Evolutionary conservation across 2,329 filamentous ascomycete genomes (phyloP).

Genomic region (Immersiporthe knoxdaviesiana): DNA sequence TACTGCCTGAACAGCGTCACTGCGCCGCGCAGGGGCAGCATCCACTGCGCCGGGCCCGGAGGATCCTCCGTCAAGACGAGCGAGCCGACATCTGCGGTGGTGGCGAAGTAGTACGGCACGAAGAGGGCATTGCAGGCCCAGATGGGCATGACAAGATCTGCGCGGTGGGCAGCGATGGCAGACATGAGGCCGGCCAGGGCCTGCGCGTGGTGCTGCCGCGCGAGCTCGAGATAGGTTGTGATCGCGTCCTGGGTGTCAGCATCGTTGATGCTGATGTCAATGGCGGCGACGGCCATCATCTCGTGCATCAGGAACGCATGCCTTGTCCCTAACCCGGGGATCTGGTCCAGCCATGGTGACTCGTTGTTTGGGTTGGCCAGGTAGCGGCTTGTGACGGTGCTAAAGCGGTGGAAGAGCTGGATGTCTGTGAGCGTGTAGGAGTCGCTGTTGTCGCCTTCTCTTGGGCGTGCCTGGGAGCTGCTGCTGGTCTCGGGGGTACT

Average conservation of each 20-base stretch:
- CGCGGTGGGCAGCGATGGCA: conserved; percentile 26
- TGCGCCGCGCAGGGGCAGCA: conserved; percentile 33
- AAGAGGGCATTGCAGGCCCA: conserved; percentile 36
- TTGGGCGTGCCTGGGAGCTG: background rate
- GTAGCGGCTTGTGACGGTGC: conserved; percentile 27
- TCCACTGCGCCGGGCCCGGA: conserved; percentile 34
- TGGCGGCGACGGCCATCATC: conserved; percentile 33
- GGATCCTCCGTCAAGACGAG: conserved; percentile 34
- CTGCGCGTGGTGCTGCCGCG: conserved; percentile 33
- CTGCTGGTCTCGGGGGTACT: background rate
- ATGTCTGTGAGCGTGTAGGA: conserved; percentile 33
- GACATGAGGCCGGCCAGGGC: conserved; percentile 33
- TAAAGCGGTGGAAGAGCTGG: conserved; percentile 34
- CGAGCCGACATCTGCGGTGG: conserved; percentile 31
- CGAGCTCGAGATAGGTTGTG: conserved; percentile 28
- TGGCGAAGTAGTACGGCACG: conserved; percentile 34
- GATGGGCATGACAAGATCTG: conserved; percentile 31
- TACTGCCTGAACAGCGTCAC: conserved; percentile 26
- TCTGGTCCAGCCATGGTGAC: conserved; percentile 31
- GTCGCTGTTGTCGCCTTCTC: conserved; percentile 1
- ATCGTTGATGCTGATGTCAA: conserved; percentile 30
- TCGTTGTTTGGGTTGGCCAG: conserved; percentile 30
- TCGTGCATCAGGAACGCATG: conserved; percentile 35
- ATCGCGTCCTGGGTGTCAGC: conserved; percentile 17
- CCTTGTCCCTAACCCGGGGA: conserved; percentile 32